Evolutionary conservation across 75 land plant genomes (phyloP), one percentile per base, ranked within the genome.

Genomic region (Sequoia sempervirens): DNA sequence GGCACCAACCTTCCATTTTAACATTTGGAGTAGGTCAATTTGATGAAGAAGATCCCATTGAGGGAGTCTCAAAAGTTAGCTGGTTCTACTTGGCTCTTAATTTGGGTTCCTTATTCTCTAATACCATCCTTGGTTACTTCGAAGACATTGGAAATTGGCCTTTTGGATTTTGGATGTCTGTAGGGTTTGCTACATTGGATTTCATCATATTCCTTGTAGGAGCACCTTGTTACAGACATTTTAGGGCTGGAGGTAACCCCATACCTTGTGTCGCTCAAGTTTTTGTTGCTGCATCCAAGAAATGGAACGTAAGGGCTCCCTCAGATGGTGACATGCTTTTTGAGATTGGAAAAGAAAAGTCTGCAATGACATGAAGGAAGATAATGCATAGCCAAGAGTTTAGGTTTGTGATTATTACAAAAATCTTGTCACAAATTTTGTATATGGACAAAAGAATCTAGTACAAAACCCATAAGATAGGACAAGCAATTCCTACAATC

Each of bases 11-110:
- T 1, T 72, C 86, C 7, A 45, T 94, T 1, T 88, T 92, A 9
- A 82, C 93, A 37, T 88, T 94, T 40, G 96, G 95, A n/a, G 92
- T 91, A 46, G 95, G 93, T 84, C 96, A 94, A 82, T 94, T 93
- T 56, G 96, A 93, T 52, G 91, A 90, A 70, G 89, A 89, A 30
- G 91, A 94, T 82, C 79, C 87, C 13, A 43, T 68, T 36, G 96
- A 94, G 83, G 85, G 85, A 17, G 80, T 68, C 30, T 86, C 93
- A 40, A 93, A 89, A 47, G 83, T 92, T 84, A 90, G 95, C 89
- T 95, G 93, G 88, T 90, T 91, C 82, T 93, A 91, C 82, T 79
- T 93, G 73, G 89, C 91, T 15, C 54, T 92, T 30, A 93, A 91
- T 86, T 32, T 93, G 1, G 96, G 96, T 1, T 84, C 88, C n/a